Evolutionary conservation across 2,329 filamentous ascomycete genomes (phyloP).

Genomic region (Venturia carpophila): DNA sequence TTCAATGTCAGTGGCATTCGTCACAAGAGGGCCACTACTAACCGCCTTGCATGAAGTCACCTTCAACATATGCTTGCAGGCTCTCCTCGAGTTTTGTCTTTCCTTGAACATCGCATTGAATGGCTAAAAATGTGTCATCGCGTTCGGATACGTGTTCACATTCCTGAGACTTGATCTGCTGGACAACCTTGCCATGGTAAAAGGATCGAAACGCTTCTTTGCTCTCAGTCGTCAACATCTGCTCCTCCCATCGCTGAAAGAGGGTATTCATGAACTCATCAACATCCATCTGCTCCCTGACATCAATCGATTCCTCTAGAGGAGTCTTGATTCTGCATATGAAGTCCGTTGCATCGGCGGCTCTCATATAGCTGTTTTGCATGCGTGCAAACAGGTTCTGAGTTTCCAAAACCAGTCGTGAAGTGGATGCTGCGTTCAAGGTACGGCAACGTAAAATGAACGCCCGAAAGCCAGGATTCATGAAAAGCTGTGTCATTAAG

Average conservation of each 20-base stretch:
- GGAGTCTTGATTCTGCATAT: conserved; percentile 73
- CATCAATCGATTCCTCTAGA: conserved; percentile 74
- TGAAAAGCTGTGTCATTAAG: conserved; percentile 86
- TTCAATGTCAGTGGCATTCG: conserved; percentile 9
- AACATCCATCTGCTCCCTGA: conserved; percentile 91
- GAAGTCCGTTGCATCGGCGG: conserved; percentile 63
- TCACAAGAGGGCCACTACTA: conserved; percentile 24
- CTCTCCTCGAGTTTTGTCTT: conserved; percentile 79
- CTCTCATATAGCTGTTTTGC: conserved; percentile 71
- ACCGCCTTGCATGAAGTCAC: conserved; percentile 91
- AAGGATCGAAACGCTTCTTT: conserved; percentile 72
- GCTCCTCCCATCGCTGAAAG: conserved; percentile 83
- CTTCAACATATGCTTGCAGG: conserved; percentile 88
- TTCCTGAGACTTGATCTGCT: conserved; percentile 92
- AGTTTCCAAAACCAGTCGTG: conserved; percentile 61
- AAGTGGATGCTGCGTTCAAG: not conserved
- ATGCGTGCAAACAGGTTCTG: conserved; percentile 76
- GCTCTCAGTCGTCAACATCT: conserved; percentile 59
- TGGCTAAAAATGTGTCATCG: conserved; percentile 83
- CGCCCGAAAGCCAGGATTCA: conserved; percentile 79
- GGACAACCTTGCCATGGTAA: conserved; percentile 84
- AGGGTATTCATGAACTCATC: conserved; percentile 95
- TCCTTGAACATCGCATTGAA: conserved; percentile 94
- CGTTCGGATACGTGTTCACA: conserved; percentile 89
- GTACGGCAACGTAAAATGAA: conserved; percentile 57